These are phyloP conservation scores for Arthroderma uncinatum DNA, from an alignment of 2,329 filamentous ascomycete genomes.

Conservation along the genomic window DNA sequence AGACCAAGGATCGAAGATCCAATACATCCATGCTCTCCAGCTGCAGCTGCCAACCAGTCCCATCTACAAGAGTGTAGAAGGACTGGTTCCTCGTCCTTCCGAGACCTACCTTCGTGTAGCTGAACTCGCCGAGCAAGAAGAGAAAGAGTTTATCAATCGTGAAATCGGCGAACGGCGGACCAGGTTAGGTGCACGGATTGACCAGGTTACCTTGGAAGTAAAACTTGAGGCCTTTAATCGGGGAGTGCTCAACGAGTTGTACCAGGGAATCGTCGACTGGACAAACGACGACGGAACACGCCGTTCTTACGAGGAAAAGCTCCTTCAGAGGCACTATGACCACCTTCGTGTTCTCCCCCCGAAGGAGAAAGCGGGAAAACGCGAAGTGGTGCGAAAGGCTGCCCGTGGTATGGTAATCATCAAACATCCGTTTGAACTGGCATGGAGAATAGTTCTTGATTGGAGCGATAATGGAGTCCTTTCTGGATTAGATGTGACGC, in stretches of 20 bases:
- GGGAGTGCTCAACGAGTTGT: constrained; percentile 70
- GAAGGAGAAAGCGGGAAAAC: constrained; percentile 59
- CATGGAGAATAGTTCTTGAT: constrained; percentile 83
- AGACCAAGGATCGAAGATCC: constrained; percentile 56
- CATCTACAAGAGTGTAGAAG: constrained; percentile 73
- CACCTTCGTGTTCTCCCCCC: constrained; percentile 56
- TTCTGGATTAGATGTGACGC: constrained; percentile 61
- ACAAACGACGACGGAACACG: constrained; percentile 73
- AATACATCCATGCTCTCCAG: constrained; percentile 66
- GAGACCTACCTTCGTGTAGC: constrained; percentile 73
- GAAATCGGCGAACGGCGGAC: constrained; percentile 83
- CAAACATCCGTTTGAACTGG: constrained; percentile 76
- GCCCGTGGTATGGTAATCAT: constrained; percentile 94
- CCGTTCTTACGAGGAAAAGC: constrained; percentile 78
- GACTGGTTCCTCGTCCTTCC: constrained; percentile 66
- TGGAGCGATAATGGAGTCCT: constrained; percentile 72
- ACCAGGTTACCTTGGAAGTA: constrained; percentile 74
- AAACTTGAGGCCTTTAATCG: constrained; percentile 69
- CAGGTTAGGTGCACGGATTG: constrained; percentile 70
- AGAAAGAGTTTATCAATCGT: constrained; percentile 79
- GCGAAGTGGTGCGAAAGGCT: constrained; percentile 60
- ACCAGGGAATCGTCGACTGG: constrained; percentile 81
- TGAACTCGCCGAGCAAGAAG: constrained; percentile 71
- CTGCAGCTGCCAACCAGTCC: constrained; percentile 69
- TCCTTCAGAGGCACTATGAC: constrained; percentile 71